Conservation (phyloP, 2,329 filamentous ascomycete species). For the Fonsecaea pedrosoi region DNA sequence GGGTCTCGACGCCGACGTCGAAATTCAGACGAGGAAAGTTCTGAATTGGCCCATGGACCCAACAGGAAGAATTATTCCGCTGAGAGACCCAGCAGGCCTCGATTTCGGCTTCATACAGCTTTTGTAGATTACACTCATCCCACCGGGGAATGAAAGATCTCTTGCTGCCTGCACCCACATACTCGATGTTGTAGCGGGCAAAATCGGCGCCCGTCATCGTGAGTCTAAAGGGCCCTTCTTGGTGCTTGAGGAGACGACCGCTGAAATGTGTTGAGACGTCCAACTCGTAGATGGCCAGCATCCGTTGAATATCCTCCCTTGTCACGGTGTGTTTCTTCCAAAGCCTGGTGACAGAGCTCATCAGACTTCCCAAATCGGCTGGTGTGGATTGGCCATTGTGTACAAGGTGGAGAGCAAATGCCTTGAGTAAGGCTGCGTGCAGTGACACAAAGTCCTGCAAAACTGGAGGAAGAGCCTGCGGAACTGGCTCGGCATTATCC, state of each 20-base stretch:
- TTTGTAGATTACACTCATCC: constrained; percentile 57
- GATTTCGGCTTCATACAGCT: constrained; percentile 58
- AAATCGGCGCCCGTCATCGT: constrained; percentile 50
- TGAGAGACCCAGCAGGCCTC: constrained; percentile 51
- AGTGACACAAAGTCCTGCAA: constrained; percentile 48
- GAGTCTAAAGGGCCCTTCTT: constrained; percentile 47
- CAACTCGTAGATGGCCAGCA: constrained; percentile 66
- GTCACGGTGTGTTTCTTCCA: constrained; percentile 76
- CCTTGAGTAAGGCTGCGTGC: constrained; percentile 71
- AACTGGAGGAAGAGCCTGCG: constrained; percentile 24
- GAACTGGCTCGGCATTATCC: background rate
- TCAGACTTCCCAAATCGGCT: constrained; percentile 67
- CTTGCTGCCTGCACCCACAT: constrained; percentile 20
- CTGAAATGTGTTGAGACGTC: constrained; percentile 1
- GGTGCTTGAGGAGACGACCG: constrained; percentile 29
- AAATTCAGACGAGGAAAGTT: constrained; percentile 47
- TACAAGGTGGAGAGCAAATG: constrained; percentile 71
- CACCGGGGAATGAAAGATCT: constrained; percentile 34
- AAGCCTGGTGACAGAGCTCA: constrained; percentile 67
- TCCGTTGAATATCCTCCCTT: constrained; percentile 69
- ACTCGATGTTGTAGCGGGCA: constrained; percentile 34
- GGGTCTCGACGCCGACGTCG: constrained; percentile 35
- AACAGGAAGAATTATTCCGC: constrained; percentile 45
- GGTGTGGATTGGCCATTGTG: constrained; percentile 70
- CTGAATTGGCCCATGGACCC: constrained; percentile 43